phyloP scores from a whole-genome alignment of 179 eudicot species.

The Camellia oleifera region DNA sequence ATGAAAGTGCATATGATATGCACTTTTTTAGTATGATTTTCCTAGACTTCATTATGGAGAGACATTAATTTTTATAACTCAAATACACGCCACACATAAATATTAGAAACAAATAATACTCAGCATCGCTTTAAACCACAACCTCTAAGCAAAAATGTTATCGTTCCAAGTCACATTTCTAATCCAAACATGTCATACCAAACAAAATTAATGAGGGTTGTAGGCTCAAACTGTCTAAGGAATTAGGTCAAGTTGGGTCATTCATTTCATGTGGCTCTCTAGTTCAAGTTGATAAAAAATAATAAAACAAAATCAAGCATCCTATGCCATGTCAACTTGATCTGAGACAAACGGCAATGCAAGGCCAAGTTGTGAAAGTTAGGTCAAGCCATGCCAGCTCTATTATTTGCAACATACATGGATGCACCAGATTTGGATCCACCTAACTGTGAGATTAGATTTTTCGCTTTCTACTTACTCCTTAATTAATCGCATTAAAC shows the following conservation, averaged over 20 bases:
- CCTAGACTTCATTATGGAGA: too few species aligned
- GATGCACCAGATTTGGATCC: background rate
- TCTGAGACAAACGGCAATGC: background rate
- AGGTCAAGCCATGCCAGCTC: background rate
- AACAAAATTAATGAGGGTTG: slow-evolving; percentile 3
- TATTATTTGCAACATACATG: background rate
- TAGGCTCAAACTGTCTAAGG: background rate
- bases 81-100: too few species aligned
- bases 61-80: too few species aligned
- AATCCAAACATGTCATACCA: background rate
- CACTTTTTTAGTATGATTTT: too few species aligned
- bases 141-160: too few species aligned
- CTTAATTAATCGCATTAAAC: background rate
- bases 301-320: background rate
- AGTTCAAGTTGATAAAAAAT: background rate
- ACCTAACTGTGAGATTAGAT: background rate
- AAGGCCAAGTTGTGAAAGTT: background rate
- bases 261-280: background rate
- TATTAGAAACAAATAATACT: too few species aligned
- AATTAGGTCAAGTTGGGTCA: background rate
- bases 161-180: too few species aligned
- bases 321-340: background rate
- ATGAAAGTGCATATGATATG: too few species aligned
- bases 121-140: too few species aligned
- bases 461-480: background rate